Conservation (phyloP, 2,329 filamentous ascomycete genomes). For the Trichoderma lentiforme region DNA sequence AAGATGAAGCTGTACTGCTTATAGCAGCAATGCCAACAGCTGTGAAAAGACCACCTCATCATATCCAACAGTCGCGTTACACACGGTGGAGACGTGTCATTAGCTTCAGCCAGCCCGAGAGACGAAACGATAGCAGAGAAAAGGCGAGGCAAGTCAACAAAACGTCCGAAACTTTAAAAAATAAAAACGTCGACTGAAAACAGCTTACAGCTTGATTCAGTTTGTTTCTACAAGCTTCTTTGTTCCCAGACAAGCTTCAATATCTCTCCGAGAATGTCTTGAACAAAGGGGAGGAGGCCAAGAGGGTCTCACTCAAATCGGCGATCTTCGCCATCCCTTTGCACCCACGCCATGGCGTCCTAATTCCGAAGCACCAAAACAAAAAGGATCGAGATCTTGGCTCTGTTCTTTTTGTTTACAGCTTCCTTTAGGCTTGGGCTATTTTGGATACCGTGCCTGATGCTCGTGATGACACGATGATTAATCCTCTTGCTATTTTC, state of each 20-base stretch:
- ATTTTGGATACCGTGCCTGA: background rate
- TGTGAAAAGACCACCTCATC: background rate
- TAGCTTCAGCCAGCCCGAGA: background rate
- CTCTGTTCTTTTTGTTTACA: background rate
- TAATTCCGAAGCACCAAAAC: background rate
- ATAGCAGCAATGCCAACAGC: background rate
- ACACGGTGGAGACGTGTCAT: background rate
- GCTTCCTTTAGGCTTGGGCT: background rate
- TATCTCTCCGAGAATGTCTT: background rate
- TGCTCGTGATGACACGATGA: slow-evolving; percentile 11
- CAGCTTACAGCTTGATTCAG: background rate
- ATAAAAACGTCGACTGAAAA: background rate
- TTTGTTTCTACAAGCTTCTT: background rate
- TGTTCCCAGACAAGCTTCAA: background rate
- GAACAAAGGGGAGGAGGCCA: no score
- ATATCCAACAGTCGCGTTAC: background rate
- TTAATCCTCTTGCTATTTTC: background rate
- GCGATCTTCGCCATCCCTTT: background rate
- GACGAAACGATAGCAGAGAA: no score
- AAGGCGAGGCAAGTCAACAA: background rate
- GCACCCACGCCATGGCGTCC: background rate
- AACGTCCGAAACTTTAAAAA: background rate
- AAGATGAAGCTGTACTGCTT: background rate
- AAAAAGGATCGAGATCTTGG: slow-evolving; percentile 10
- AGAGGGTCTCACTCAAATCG: background rate